A percentile compares a stretch with the other conserved stretches of the same genome.
Evolutionary conservation across 108 stramenopile species (phyloP).

Genomic region (Thalassiosira profunda): DNA sequence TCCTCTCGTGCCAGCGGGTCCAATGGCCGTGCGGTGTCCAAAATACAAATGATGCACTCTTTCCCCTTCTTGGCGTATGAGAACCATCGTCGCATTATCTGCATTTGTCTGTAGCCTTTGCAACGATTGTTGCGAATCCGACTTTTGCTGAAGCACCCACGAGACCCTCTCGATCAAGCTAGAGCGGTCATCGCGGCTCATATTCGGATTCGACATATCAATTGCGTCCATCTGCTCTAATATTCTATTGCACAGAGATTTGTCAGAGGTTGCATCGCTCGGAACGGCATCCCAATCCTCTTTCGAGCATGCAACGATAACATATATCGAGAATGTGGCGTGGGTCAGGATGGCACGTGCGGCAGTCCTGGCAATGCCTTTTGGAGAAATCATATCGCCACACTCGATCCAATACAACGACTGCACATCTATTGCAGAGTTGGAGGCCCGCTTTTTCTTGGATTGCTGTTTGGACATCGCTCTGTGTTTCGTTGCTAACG

Average conservation of each 20-base stretch:
- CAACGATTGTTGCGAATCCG: no score
- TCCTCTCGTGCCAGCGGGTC: slow-evolving; percentile 29
- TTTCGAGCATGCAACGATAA: slow-evolving; percentile 11
- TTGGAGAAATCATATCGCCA: neutral
- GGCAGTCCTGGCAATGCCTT: slow-evolving; percentile 8
- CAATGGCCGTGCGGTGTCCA: slow-evolving; percentile 18
- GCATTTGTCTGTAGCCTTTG: no score
- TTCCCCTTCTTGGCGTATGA: neutral
- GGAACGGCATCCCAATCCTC: slow-evolving; percentile 19
- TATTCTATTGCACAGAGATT: neutral
- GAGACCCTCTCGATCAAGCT: slow-evolving; percentile 6
- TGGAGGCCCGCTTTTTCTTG: slow-evolving; percentile 5
- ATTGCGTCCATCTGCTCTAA: slow-evolving; percentile 18
- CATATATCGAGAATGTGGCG: slow-evolving; percentile 27
- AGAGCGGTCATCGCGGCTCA: slow-evolving; percentile 16
- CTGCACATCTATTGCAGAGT: neutral
- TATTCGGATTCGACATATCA: slow-evolving; percentile 41
- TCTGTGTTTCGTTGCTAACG: neutral
- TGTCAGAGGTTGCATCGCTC: neutral
- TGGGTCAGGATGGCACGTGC: slow-evolving; percentile 41
- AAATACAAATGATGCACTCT: slow-evolving; percentile 10
- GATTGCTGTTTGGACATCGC: neutral
- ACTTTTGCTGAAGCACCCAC: slow-evolving; percentile 1
- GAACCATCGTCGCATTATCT: no score
- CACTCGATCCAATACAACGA: slow-evolving; percentile 12